Evolutionary conservation across 2,329 filamentous ascomycete species (phyloP), one percentile per base, ranked within the genome.

Genomic region (Rutstroemia sp.): DNA sequence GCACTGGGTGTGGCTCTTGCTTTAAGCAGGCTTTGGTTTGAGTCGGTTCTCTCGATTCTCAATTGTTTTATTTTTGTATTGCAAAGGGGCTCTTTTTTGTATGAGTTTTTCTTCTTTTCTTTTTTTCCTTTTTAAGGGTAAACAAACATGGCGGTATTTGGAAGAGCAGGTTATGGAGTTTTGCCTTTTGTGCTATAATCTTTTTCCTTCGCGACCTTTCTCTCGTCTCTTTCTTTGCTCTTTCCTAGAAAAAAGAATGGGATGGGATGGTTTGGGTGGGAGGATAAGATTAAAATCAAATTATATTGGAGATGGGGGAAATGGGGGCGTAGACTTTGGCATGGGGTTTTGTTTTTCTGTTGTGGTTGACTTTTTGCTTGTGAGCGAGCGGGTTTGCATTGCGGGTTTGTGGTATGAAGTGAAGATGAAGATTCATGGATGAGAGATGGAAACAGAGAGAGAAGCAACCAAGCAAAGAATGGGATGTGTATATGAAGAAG

Each of bases 11-110:
- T 41, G 52, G 37, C 52, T 49, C 52, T 54, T 49, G 25, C 52
- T 30, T 30, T 38, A 42, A 54, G 52, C 52, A 34, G 52, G 52
- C 52, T 49, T 54, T 54, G 52, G 42, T 49, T 54, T 44, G 52
- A 54, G 52, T 54, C n/a, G 5, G 27, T 49, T 49, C n/a, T 49
- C 41, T 39, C 41, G 23, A 41, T 19, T 14, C 23, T 51, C 48
- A n/a, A n/a, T 27, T 39, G 16, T 23, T 49, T 23, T 34, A 17
- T 17, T 34, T 12, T 46, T 46, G 42, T 46, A 46, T 23, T 46
- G 42, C 42, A 46, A 46, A 23, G 21, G 19, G 17, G 7, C 16
- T n/a, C 17, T 10, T 42, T 46, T 46, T 46, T 46, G 42, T 46
- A 46, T 46, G 42, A 23, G 21, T 46, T 46, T 46, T 46, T 25